Evolutionary conservation across 495 filamentous ascomycete species (phyloP), one percentile per base, ranked within the genome.

Genomic region (Hypoxylon crocopeplum): DNA sequence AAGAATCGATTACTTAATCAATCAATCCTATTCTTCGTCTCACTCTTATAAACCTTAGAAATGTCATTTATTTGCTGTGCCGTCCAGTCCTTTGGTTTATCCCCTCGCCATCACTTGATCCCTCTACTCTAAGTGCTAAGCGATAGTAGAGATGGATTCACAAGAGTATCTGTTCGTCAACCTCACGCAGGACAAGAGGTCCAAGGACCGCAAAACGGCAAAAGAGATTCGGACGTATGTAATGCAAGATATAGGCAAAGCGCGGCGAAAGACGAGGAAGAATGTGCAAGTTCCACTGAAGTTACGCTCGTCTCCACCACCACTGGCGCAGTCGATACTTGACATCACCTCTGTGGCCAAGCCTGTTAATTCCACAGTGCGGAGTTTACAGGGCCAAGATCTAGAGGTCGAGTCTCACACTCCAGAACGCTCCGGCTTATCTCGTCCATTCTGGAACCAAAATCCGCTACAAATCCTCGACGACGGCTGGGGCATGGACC

Each of bases 211-310:
- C 29, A 47, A 39, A 38, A 48, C 20, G 41, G 40, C 52, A 47
- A 56, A 47, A 22, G 52, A 56, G 32, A 47, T 56, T 21, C 52
- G 30, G 32, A 56, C 39, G 32, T 44, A 56, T 30, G 32, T 47
- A 30, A 56, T 56, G 52, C 39, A 48, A 56, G 52, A 39, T 39
- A 56, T 56, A 45, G 52, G 52, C 52, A 56, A 56, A 38, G 32
- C 52, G 41, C 41, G 52, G 32, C 52, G 52, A 37, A 56, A 56
- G 52, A 29, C 38, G 25, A 56, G 41, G 41, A 56, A 39, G 19
- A 56, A 56, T 47, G 21, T 15, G 41, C 20, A 39, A 30, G 13
- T 56, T 29, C 19, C 52, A 30, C n/a, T 56, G 38, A 21, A 47
- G 41, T 36, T 56, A 30, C 52, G 41, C 52, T 56, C 52, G 22